A percentile compares a stretch with the other conserved stretches of the same genome.
These are phyloP conservation scores for Nigrospora oryzae DNA, from an alignment of 2,329 filamentous ascomycete species.

Conservation along the genomic window DNA sequence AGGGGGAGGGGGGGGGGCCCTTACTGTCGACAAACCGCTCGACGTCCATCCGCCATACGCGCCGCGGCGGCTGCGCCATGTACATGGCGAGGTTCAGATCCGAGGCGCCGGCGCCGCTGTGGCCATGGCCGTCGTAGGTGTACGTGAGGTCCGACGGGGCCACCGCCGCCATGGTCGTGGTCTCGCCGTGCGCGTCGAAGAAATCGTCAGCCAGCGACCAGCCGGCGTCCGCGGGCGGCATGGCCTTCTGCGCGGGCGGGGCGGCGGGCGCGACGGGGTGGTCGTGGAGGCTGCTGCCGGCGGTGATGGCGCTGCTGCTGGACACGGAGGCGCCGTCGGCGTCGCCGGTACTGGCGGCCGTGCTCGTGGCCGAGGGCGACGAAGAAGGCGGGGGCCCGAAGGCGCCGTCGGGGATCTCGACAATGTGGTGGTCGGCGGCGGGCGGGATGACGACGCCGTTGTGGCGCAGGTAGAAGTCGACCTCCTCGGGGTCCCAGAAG, in stretches of 20 bases:
- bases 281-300: too few species aligned
- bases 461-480: slow-evolving; percentile 62
- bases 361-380: neutral
- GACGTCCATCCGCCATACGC: slow-evolving; percentile 14
- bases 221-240: too few species aligned
- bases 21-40: slow-evolving; percentile 18
- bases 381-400: slow-evolving; percentile 16
- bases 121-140: too few species aligned
- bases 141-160: too few species aligned
- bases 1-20: slow-evolving; percentile 1
- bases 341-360: neutral
- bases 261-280: too few species aligned
- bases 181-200: too few species aligned
- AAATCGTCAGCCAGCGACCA: too few species aligned
- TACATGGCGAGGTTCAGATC: slow-evolving; percentile 5
- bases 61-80: neutral
- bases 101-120: too few species aligned
- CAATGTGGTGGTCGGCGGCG: slow-evolving; percentile 49
- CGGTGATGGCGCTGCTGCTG: too few species aligned
- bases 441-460: slow-evolving; percentile 56
- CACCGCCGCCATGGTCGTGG: too few species aligned
- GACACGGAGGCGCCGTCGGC: too few species aligned
- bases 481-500: slow-evolving; percentile 70
- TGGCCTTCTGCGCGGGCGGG: too few species aligned
- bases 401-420: slow-evolving; percentile 40